Evolutionary conservation across 1,284 basidiomycete genomes (phyloP), one percentile per base, ranked within the genome.

Genomic region (Agaricales sp.): DNA sequence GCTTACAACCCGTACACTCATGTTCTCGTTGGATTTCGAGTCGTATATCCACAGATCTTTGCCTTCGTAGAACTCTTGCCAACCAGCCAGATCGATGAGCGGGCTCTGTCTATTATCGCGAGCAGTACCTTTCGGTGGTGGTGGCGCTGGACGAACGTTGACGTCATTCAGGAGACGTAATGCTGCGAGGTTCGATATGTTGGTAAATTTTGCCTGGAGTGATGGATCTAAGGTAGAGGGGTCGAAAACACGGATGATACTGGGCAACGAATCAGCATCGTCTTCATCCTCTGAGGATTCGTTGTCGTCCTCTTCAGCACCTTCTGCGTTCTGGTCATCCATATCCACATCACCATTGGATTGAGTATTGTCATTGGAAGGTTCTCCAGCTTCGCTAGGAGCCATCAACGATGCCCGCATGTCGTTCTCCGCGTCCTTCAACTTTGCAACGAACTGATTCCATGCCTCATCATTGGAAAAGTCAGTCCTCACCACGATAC

Each of bases 1-100:
- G 57, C 71, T 76, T 3, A 87, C 75, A 6, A 83, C 67, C 46
- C 82, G 70, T 44, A 73, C 79, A 53, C 77, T 81, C 54, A 74
- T 73, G 61, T 89, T 84, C 12, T 46, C 53, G 58, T 85, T 84
- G 18, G 82, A 86, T 54, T 64, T 66, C 4, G 67, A 57, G 56
- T 88, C 86, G 59, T 87, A 89, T 44, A 89, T 71, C 86, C 87
- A 89, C 14, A 88, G 54, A 21, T 69, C 73, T 35, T 35, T n/a
- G 3, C 87, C 85, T 2, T 57, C 56, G 59, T 89, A 89, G n/a
- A 79, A 68, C 60, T 88, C 87, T 60, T 87, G 83, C 71, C 76
- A 78, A 2, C 80, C 78, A 41, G 69, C 67, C 45, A 68, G 64
- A 57, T 82, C 81, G 39, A 82, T 70, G n/a, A 88, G 69, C 37